phyloP scores from a whole-genome alignment of 2,329 filamentous ascomycete species.

The Cercospora sp. region DNA sequence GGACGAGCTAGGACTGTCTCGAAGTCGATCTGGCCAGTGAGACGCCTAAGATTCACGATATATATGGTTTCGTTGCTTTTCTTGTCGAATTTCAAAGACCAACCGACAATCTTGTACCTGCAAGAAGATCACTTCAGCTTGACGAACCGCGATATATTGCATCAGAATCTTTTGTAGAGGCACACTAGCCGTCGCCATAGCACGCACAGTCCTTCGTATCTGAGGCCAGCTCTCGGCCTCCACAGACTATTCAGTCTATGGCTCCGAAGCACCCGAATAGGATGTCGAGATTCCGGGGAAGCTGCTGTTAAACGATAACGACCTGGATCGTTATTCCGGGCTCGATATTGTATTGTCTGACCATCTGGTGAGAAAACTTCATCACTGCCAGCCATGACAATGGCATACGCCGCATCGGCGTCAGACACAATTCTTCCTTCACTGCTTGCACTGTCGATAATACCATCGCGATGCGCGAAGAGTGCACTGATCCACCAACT shows the following conservation, averaged over 20 bases:
- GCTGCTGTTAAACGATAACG: conserved; percentile 48
- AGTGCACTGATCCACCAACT: conserved; percentile 54
- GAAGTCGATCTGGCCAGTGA: conserved; percentile 35
- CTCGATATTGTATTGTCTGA: conserved; percentile 46
- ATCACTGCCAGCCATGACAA: conserved; percentile 45
- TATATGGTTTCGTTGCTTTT: conserved; percentile 38
- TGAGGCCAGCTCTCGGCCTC: conserved; percentile 48
- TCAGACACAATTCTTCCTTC: conserved; percentile 48
- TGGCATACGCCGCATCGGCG: conserved; percentile 47
- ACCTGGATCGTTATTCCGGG: conserved; percentile 43
- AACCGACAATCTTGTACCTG: conserved; percentile 44
- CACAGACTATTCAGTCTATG: conserved; percentile 48
- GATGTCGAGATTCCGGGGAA: conserved; percentile 43
- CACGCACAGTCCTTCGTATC: conserved; percentile 53
- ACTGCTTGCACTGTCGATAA: conserved; percentile 47
- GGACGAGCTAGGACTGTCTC: conserved; percentile 43
- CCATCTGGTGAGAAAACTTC: conserved; percentile 42
- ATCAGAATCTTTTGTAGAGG: background rate
- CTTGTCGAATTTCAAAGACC: conserved; percentile 41
- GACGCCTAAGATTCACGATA: conserved; percentile 44
- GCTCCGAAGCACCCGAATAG: conserved; percentile 48
- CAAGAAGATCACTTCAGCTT: background rate
- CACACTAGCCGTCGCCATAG: background rate
- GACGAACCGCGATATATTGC: background rate
- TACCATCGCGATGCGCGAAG: conserved; percentile 51